These are phyloP conservation scores for Phytophthora tubulina DNA, from an alignment of 352 stramenopile species.

Conservation along the genomic window DNA sequence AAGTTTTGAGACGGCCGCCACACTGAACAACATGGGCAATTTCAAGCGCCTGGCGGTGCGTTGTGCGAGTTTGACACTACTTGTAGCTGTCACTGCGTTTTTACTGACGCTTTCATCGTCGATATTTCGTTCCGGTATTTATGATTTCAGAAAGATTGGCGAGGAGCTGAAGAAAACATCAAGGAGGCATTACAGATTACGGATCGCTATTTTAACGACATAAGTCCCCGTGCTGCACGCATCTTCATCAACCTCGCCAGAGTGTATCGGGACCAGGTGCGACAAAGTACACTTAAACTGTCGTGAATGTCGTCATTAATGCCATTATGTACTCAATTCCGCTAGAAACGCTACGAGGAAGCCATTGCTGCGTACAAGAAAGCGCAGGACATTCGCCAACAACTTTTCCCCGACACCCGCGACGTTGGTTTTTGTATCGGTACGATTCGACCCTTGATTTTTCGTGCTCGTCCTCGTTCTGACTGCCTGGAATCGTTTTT, in stretches of 20 bases:
- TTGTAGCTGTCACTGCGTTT: background rate
- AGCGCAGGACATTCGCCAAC: conserved; percentile 75
- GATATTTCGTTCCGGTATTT: background rate
- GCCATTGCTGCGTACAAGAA: conserved; percentile 75
- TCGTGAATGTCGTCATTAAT: background rate
- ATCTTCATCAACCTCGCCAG: conserved; percentile 85
- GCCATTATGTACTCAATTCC: background rate
- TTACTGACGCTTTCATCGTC: conserved; percentile 1
- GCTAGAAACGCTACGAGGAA: conserved; percentile 74
- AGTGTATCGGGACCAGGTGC: conserved; percentile 81
- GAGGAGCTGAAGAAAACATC: conserved; percentile 73
- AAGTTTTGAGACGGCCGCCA: conserved; percentile 83
- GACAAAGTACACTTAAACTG: background rate
- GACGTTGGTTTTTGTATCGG: conserved; percentile 84
- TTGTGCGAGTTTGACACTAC: background rate
- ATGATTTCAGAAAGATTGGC: conserved; percentile 64
- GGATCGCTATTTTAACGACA: conserved; percentile 81
- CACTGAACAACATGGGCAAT: conserved; percentile 87
- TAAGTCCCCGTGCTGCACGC: conserved; percentile 70
- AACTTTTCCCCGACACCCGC: conserved; percentile 75
- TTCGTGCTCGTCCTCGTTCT: background rate
- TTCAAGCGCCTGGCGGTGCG: conserved; percentile 79
- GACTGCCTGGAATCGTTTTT: background rate
- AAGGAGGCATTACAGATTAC: conserved; percentile 84
- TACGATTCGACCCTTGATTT: conserved; percentile 32